Conservation (phyloP, 1,139 yeast genomes). For the Geotrichum aggregatum region DNA sequence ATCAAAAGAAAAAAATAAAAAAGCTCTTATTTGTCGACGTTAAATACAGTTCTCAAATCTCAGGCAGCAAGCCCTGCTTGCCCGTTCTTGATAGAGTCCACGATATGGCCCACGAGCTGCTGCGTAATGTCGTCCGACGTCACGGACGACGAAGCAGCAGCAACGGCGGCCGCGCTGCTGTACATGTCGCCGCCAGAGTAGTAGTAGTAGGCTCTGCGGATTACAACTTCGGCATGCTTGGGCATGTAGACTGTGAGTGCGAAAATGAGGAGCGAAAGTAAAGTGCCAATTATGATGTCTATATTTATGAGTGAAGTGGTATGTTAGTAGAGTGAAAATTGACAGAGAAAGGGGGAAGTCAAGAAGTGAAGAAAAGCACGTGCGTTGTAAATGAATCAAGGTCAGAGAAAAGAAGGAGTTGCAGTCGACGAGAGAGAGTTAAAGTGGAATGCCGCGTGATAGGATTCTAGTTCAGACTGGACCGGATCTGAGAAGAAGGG, state of each 20-base stretch:
- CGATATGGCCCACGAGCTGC: not conserved
- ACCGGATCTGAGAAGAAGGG: no score
- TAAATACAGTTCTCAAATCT: no score
- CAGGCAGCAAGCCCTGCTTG: not conserved
- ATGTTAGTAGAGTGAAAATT: conserved; percentile 5
- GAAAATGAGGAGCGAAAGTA: conserved; percentile 24
- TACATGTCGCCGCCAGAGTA: conserved; percentile 25
- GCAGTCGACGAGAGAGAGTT: not conserved
- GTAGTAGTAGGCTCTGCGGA: conserved; percentile 31
- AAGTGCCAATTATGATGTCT: conserved; percentile 23
- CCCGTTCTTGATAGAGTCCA: not conserved
- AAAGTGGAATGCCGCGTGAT: not conserved
- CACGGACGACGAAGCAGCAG: not conserved
- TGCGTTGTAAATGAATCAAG: not conserved
- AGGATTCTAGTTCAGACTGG: not conserved
- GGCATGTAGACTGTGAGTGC: conserved; percentile 32
- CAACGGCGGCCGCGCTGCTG: conserved; percentile 3
- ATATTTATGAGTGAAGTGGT: not conserved
- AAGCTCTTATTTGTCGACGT: no score
- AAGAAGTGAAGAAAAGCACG: not conserved
- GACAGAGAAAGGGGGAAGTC: not conserved
- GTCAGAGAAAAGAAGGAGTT: no score
- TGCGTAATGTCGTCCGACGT: not conserved
- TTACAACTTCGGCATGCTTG: conserved; percentile 26
- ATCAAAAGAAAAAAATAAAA: no score